These are phyloP conservation scores for Setaria italica DNA, from an alignment of 202 grass and related monocot genomes.

Conservation along the genomic window DNA sequence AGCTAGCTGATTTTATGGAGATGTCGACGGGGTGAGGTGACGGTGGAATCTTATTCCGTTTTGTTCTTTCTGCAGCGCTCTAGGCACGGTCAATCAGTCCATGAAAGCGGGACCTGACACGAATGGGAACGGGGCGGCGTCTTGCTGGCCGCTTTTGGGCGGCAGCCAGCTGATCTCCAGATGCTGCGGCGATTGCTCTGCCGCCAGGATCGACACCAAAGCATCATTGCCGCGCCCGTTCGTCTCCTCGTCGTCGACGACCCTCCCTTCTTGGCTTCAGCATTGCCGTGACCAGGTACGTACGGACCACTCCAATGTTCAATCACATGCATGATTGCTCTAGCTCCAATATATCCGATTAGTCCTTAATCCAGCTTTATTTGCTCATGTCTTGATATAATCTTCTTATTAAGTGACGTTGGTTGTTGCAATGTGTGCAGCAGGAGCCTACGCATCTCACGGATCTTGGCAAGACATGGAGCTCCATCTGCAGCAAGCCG, in stretches of 20 bases:
- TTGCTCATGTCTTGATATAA: not conserved
- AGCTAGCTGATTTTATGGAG: slow-evolving; percentile 31
- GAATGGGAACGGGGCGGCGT: slow-evolving; percentile 55
- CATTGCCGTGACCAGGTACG: slow-evolving; percentile 52
- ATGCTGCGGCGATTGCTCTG: slow-evolving; percentile 67
- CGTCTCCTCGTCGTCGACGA: slow-evolving; percentile 67
- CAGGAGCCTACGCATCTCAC: slow-evolving; percentile 57
- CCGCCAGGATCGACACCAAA: slow-evolving; percentile 48
- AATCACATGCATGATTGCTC: not conserved
- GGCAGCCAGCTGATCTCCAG: slow-evolving; percentile 54
- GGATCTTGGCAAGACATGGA: slow-evolving; percentile 75
- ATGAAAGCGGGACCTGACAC: slow-evolving; percentile 55
- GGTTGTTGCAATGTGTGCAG: not conserved
- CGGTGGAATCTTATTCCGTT: slow-evolving; percentile 62
- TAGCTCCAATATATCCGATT: not conserved
- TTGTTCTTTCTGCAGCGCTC: slow-evolving; percentile 57
- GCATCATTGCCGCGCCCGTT: slow-evolving; percentile 41
- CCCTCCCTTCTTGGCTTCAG: slow-evolving; percentile 88
- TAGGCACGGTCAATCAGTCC: slow-evolving; percentile 55
- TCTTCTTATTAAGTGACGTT: not conserved
- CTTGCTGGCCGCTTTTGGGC: slow-evolving; percentile 63
- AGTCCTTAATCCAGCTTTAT: not conserved
- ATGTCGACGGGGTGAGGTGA: slow-evolving; percentile 43
- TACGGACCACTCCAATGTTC: not conserved
- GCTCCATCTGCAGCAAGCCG: slow-evolving; percentile 56